Percentiles rank a stretch among this genome's conserved stretches.
Evolutionary conservation across 306 rosid genomes (phyloP).

Genomic region (Acacia crassicarpa): DNA sequence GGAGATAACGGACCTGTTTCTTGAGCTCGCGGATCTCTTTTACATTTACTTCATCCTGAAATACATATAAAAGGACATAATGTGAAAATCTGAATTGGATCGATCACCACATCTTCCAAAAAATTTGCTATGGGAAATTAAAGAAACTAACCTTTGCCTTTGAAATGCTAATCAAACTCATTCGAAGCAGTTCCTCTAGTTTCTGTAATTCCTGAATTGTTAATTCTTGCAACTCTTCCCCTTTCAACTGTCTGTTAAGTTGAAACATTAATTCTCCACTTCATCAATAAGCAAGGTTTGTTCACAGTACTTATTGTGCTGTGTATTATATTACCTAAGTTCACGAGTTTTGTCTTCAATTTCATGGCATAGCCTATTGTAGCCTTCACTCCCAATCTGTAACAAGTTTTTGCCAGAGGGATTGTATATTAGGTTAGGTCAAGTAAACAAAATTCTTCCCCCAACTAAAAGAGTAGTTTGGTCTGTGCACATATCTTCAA

Average conservation of each 20-base stretch:
- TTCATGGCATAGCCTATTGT: slow-evolving; percentile 11
- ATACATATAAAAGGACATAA: not conserved
- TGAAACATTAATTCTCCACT: not conserved
- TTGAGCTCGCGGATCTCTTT: slow-evolving; percentile 9
- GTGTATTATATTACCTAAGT: slow-evolving; percentile 17
- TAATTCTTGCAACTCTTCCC: slow-evolving; percentile 26
- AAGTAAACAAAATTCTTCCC: too few relatives aligned
- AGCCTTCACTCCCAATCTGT: not conserved
- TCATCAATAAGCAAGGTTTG: not conserved
- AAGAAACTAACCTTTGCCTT: slow-evolving; percentile 26
- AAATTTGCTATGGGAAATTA: not conserved
- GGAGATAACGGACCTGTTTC: slow-evolving; percentile 13
- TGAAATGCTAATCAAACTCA: slow-evolving; percentile 11
- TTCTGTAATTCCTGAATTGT: slow-evolving; percentile 10
- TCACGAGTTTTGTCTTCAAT: slow-evolving; percentile 20
- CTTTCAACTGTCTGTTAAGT: slow-evolving; percentile 24
- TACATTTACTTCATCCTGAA: slow-evolving; percentile 22
- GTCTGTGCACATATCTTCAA: not conserved
- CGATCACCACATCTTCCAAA: too few relatives aligned
- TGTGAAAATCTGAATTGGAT: not conserved
- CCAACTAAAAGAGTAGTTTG: too few relatives aligned
- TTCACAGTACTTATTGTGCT: not conserved
- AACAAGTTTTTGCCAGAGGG: not conserved
- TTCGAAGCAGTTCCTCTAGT: slow-evolving; percentile 13
- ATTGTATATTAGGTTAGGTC: not conserved